These are phyloP conservation scores for Stenocarpella maydis DNA, from an alignment of 2,329 filamentous ascomycete genomes.

Conservation along the genomic window DNA sequence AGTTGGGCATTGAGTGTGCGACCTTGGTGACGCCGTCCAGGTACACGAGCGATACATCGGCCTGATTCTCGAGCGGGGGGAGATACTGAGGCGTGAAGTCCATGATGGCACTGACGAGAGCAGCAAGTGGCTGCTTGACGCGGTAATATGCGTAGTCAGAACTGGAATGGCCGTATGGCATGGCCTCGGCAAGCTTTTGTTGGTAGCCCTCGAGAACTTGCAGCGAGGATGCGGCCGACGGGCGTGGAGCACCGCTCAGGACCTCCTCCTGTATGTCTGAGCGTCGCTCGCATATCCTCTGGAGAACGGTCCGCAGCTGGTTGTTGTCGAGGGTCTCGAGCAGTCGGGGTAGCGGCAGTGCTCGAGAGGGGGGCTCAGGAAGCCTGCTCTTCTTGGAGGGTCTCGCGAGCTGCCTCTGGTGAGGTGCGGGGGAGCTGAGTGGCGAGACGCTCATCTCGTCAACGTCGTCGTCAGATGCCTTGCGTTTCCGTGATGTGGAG, in stretches of 20 bases:
- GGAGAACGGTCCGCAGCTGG: slow-evolving; percentile 85
- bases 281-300: slow-evolving; percentile 89
- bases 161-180: slow-evolving; percentile 84
- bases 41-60: slow-evolving; percentile 84
- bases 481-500: slow-evolving; percentile 73
- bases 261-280: slow-evolving; percentile 88
- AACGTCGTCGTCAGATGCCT: slow-evolving; percentile 78
- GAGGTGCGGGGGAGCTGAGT: slow-evolving; percentile 78
- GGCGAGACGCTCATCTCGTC: slow-evolving; percentile 94
- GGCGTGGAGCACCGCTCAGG: slow-evolving; percentile 83
- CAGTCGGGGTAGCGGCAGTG: slow-evolving; percentile 70
- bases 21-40: slow-evolving; percentile 90
- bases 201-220: slow-evolving; percentile 86
- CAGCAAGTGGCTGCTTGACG: slow-evolving; percentile 80
- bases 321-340: slow-evolving; percentile 91
- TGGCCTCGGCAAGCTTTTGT: slow-evolving; percentile 76
- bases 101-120: slow-evolving; percentile 86
- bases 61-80: slow-evolving; percentile 86
- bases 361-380: slow-evolving; percentile 42
- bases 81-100: slow-evolving; percentile 97
- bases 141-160: slow-evolving; percentile 96
- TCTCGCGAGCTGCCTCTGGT: slow-evolving; percentile 72
- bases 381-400: slow-evolving; percentile 71
- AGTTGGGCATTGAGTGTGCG: slow-evolving; percentile 88
- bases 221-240: slow-evolving; percentile 81